Percentiles rank a stretch among this genome's conserved stretches.
Evolutionary conservation across 768 basidiomycete species (phyloP).

Genomic region (Suillus subluteus): DNA sequence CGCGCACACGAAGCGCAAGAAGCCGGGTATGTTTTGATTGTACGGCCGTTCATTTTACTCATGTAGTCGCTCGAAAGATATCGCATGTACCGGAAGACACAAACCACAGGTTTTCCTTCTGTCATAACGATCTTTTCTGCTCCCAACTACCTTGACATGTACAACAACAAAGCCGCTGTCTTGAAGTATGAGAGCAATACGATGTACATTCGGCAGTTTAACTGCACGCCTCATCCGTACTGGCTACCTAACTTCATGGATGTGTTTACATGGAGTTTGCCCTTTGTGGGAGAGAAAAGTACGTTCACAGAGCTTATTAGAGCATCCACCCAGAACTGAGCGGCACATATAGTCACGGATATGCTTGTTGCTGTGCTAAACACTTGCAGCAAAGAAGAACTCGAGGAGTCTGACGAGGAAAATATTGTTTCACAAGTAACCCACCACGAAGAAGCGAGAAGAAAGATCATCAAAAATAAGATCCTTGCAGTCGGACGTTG

Average conservation of each 20-base stretch:
- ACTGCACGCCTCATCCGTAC: slow-evolving; percentile 93
- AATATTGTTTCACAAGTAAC: slow-evolving; percentile 36
- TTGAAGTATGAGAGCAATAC: slow-evolving; percentile 91
- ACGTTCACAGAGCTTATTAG: slow-evolving; percentile 23
- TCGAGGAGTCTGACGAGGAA: slow-evolving; percentile 75
- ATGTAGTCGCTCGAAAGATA: slow-evolving; percentile 52
- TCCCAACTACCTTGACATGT: slow-evolving; percentile 97
- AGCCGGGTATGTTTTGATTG: slow-evolving; percentile 76
- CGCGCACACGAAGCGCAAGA: slow-evolving; percentile 99
- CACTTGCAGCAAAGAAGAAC: slow-evolving; percentile 84
- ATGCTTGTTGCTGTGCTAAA: slow-evolving; percentile 97
- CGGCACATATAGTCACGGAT: slow-evolving; percentile 75
- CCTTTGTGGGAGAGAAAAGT: slow-evolving; percentile 99
- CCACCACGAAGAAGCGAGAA: slow-evolving; percentile 57
- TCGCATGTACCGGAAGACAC: slow-evolving; percentile 99
- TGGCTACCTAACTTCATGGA: slow-evolving; percentile 99
- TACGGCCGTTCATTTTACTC: neutral
- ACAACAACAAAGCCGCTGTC: slow-evolving; percentile 99
- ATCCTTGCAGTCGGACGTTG: no score
- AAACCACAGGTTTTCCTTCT: slow-evolving; percentile 96
- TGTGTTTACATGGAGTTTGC: slow-evolving; percentile 98
- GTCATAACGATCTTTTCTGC: slow-evolving; percentile 99
- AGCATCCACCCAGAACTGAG: slow-evolving; percentile 11
- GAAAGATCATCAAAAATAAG: slow-evolving; percentile 78
- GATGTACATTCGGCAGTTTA: slow-evolving; percentile 50